These are phyloP conservation scores for Solanum appendiculatum DNA, from an alignment of 257 asterid species.

Conservation along the genomic window DNA sequence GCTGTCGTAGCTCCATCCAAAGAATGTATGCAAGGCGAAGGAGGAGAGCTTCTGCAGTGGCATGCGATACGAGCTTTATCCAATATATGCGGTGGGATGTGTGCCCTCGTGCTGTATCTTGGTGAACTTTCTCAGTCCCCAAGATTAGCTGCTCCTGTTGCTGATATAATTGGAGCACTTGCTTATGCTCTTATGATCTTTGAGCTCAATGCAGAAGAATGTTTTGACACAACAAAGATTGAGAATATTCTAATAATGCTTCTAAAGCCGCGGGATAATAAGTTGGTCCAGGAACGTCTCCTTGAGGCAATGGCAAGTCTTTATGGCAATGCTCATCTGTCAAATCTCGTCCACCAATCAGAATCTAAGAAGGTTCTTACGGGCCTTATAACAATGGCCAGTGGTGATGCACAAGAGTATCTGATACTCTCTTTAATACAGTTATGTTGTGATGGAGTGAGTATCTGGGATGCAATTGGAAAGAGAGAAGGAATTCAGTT, in stretches of 20 bases:
- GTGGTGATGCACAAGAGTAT: slow-evolving; percentile 59
- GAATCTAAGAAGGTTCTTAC: slow-evolving; percentile 68
- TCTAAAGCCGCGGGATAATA: slow-evolving; percentile 78
- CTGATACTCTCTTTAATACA: slow-evolving; percentile 45
- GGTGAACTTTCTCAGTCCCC: slow-evolving; percentile 84
- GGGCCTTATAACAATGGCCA: slow-evolving; percentile 71
- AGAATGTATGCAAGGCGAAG: slow-evolving; percentile 76
- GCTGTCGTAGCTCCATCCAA: slow-evolving; percentile 78
- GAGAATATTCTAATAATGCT: slow-evolving; percentile 59
- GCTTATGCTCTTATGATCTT: slow-evolving; percentile 73
- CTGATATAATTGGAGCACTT: slow-evolving; percentile 88
- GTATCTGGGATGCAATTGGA: slow-evolving; percentile 78
- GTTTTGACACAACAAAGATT: slow-evolving; percentile 34
- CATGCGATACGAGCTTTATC: slow-evolving; percentile 64
- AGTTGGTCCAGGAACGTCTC: slow-evolving; percentile 70
- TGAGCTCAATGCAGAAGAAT: slow-evolving; percentile 36
- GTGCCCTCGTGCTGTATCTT: slow-evolving; percentile 49
- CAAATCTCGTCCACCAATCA: slow-evolving; percentile 34
- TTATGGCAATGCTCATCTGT: slow-evolving; percentile 44
- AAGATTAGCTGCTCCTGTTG: slow-evolving; percentile 74
- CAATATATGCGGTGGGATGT: slow-evolving; percentile 66
- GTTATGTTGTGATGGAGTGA: slow-evolving; percentile 46
- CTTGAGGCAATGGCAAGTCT: slow-evolving; percentile 83
- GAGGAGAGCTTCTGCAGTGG: slow-evolving; percentile 59
- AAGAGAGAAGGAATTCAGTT: slow-evolving; percentile 88